Evolutionary conservation across 768 basidiomycete species (phyloP), one percentile per base, ranked within the genome.

Genomic region (Leccinum aurantiacum): DNA sequence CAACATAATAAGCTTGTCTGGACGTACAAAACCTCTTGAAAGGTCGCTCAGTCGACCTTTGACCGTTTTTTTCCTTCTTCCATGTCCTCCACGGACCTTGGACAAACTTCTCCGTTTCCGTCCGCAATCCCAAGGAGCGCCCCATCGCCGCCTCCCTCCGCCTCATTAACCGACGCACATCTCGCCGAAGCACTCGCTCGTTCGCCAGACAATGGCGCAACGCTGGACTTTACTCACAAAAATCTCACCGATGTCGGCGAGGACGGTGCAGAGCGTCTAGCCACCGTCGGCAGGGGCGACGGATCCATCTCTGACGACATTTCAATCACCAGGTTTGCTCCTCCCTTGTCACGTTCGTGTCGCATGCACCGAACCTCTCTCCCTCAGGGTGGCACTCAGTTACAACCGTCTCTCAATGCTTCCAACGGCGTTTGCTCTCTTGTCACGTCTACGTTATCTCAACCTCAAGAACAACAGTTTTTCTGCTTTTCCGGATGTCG

Each of bases 381-480:
- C 47, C 31, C 35, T 49, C 62, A 97, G 95, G 69, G 85, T 99
- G 61, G 88, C 97, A 9, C 78, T 99, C 27, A 88, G 89, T 15
- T 83, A 90, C 72, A 99, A 99, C 73, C 84, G 86, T 46, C 80
- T 99, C 27, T 79, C 86, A 49, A 86, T 84, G 2, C 80, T 96
- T 49, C 93, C 94, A 22, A 81, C 80, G 56, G 84, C 87, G 46
- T 93, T 95, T 66, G 82, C 83, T 5, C 79, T 87, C 35, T 74
- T 95, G 54, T 85, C 88, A 44, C 84, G 80, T 62, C 77, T 96
- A 47, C 82, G 92, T 64, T 96, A 96, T 73, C 79, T 96, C 31
- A 95, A 94, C 72, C 82, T 96, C 65, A 89, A 89, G 78, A 85
- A 84, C 71, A 98, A 98, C 69, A 81, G 79, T 56, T 87, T 99